Evolutionary conservation across 768 basidiomycete species (phyloP).

Genomic region (Gautieria morchelliformis): DNA sequence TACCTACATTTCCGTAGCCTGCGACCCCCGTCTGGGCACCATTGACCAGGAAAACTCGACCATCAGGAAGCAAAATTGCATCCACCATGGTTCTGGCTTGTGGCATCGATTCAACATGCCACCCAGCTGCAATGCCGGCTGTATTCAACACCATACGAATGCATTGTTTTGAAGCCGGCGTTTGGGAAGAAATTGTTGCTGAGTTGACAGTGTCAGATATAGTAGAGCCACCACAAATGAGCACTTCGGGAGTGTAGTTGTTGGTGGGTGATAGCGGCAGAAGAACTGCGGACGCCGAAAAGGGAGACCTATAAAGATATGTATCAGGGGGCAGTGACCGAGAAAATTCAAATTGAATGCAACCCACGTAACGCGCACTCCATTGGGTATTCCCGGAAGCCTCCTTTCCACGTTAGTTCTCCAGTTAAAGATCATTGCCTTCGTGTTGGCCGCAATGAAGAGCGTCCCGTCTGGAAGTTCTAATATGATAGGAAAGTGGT

Average conservation of each 20-base stretch:
- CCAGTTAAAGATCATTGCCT: slow-evolving; percentile 34
- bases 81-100: slow-evolving; percentile 28
- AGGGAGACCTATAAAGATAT: slow-evolving; percentile 4
- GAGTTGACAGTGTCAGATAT: slow-evolving; percentile 23
- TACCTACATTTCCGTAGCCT: slow-evolving; percentile 23
- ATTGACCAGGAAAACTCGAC: slow-evolving; percentile 32
- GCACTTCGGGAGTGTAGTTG: slow-evolving; percentile 33
- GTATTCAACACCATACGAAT: slow-evolving; percentile 32
- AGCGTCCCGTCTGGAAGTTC: slow-evolving; percentile 32
- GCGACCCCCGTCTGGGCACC: slow-evolving; percentile 35
- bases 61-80: slow-evolving; percentile 25
- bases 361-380: slow-evolving; percentile 25
- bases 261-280: slow-evolving; percentile 27
- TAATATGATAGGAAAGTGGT: slow-evolving; percentile 17
- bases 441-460: slow-evolving; percentile 32
- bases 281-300: slow-evolving; percentile 22
- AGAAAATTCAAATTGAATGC: neutral
- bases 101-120: slow-evolving; percentile 37
- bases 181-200: slow-evolving; percentile 25
- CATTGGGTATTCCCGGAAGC: slow-evolving; percentile 36
- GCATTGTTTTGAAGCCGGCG: slow-evolving; percentile 35
- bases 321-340: neutral
- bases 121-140: slow-evolving; percentile 33
- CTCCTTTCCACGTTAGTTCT: slow-evolving; percentile 28
- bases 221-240: slow-evolving; percentile 38